Evolutionary conservation across 768 basidiomycete genomes (phyloP).

Genomic region (Rhizopogon vesiculosus): DNA sequence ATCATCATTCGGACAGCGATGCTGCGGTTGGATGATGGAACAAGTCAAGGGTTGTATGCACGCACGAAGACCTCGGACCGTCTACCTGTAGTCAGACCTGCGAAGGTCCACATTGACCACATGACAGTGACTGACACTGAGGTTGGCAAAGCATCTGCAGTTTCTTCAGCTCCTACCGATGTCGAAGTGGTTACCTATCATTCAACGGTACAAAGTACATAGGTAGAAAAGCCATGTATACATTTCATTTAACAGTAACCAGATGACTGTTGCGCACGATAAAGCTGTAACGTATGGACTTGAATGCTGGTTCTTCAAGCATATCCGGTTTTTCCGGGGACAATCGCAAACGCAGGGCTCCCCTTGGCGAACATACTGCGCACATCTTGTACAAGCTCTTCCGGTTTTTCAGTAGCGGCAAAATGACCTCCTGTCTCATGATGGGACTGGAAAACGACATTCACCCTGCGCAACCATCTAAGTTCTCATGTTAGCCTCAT

Average conservation of each 20-base stretch:
- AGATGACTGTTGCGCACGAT: too few species aligned
- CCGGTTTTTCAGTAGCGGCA: conserved; percentile 47
- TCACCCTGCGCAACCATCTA: conserved; percentile 38
- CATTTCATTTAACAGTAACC: too few species aligned
- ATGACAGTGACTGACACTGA: too few species aligned
- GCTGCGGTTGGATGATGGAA: background rate
- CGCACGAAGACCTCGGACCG: too few species aligned
- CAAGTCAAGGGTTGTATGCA: background rate
- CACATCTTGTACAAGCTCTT: conserved; percentile 43
- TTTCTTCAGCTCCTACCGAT: too few species aligned
- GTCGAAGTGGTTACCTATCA: too few species aligned
- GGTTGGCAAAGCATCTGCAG: too few species aligned
- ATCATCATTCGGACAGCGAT: conserved; percentile 1
- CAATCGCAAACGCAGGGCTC: conserved; percentile 44
- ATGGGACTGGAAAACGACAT: conserved; percentile 42
- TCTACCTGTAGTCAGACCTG: too few species aligned
- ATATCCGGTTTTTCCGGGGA: conserved; percentile 41
- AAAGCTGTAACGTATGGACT: too few species aligned
- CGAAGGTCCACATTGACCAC: too few species aligned
- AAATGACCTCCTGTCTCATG: conserved; percentile 57
- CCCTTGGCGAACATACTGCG: conserved; percentile 53
- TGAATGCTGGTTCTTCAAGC: background rate
- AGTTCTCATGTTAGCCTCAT: background rate
- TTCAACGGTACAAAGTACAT: too few species aligned
- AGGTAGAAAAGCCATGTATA: too few species aligned